These are phyloP conservation scores for Sorghum bicolor DNA, from an alignment of 176 grass and related monocot species.

Conservation along the genomic window Sorghum_bicolor_NCBIv3 NC_012871.2:66123501-66124000, in stretches of 20 bases:
- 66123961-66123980: slow-evolving; percentile 76
- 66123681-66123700: slow-evolving; percentile 58
- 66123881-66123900: slow-evolving; percentile 24
- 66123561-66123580: slow-evolving; percentile 27
- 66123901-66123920: slow-evolving; percentile 41
- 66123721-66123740: slow-evolving; percentile 73
- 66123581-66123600: slow-evolving; percentile 16
- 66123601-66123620: slow-evolving; percentile 21
- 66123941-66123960: slow-evolving; percentile 62
- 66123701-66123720: slow-evolving; percentile 65
- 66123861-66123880: slow-evolving; percentile 31
- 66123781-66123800: slow-evolving; percentile 85
- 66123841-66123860: slow-evolving; percentile 35
- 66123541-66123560: slow-evolving; percentile 66
- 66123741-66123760: slow-evolving; percentile 62
- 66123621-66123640: not conserved
- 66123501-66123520: slow-evolving; percentile 76
- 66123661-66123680: slow-evolving; percentile 52
- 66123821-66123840: slow-evolving; percentile 72
- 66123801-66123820: slow-evolving; percentile 65
- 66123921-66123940: slow-evolving; percentile 60
- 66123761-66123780: slow-evolving; percentile 99
- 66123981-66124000: slow-evolving; percentile 44
- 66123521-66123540: slow-evolving; percentile 88
- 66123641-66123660: not conserved